Conservation (phyloP, 345 rosid genomes). For the Populus deltoides region DNA sequence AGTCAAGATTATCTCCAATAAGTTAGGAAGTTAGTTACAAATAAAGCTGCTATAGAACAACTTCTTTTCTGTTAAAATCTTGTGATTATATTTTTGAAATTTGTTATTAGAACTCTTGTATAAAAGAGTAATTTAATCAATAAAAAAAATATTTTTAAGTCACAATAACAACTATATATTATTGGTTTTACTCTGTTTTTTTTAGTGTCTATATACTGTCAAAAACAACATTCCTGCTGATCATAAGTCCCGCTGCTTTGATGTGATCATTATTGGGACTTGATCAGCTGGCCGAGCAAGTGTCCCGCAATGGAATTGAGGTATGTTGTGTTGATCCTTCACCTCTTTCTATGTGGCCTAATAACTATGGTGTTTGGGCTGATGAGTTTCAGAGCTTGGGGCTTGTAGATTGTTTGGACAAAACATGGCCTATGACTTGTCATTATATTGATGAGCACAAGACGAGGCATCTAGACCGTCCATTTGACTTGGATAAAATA, state of each 20-base stretch:
- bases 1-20: no score
- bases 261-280: conserved; percentile 56
- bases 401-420: conserved; percentile 52
- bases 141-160: no score
- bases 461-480: conserved; percentile 54
- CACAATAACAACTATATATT: no score
- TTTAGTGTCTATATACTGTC: no score
- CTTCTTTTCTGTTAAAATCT: no score
- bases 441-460: conserved; percentile 40
- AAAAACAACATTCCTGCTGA: conserved; percentile 10
- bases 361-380: conserved; percentile 70
- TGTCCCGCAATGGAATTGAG: conserved; percentile 44
- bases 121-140: no score
- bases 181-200: no score
- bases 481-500: conserved; percentile 64
- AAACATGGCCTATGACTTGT: conserved; percentile 49
- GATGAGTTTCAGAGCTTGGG: conserved; percentile 61
- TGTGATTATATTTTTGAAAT: no score
- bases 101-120: no score
- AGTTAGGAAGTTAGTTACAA: no score
- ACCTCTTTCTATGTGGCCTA: conserved; percentile 58
- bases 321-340: conserved; percentile 69
- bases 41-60: no score
- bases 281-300: conserved; percentile 73
- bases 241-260: conserved; percentile 31